A percentile compares a stretch with the other conserved stretches of the same genome.
Evolutionary conservation across 225 moss, liverwort and hornwort genomes (phyloP).

Genomic region (Climacium dendroides): DNA sequence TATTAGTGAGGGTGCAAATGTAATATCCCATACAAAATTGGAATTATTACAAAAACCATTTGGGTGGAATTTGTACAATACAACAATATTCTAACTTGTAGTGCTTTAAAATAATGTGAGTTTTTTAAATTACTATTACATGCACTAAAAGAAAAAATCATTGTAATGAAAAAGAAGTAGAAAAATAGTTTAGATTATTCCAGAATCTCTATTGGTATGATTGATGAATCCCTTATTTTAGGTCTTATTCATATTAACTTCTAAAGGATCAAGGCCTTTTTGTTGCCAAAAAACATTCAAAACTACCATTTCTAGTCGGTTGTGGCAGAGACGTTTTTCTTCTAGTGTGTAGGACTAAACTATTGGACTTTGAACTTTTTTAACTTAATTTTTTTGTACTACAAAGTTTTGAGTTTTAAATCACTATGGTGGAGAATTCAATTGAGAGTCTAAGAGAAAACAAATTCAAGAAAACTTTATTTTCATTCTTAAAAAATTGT

Average conservation of each 20-base stretch:
- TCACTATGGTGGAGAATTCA: too few species aligned
- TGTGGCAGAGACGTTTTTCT: too few species aligned
- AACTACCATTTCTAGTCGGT: too few species aligned
- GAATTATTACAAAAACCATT: not conserved
- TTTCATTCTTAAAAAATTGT: too few species aligned
- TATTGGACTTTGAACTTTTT: too few species aligned
- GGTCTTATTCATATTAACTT: not conserved
- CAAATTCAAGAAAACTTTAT: too few species aligned
- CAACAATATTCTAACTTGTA: not conserved
- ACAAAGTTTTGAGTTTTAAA: too few species aligned
- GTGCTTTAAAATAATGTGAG: not conserved
- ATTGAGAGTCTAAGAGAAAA: too few species aligned
- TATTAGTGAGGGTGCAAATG: not conserved
- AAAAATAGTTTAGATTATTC: not conserved
- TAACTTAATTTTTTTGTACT: too few species aligned
- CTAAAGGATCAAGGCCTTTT: too few species aligned
- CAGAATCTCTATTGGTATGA: not conserved
- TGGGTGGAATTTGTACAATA: not conserved
- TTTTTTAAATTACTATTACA: not conserved
- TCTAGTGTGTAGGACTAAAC: too few species aligned
- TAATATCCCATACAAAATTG: not conserved
- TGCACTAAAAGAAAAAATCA: accelerated
- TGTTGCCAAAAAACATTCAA: too few species aligned
- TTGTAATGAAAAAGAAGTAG: not conserved
- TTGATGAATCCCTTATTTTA: not conserved